These are phyloP conservation scores for Amanita rimosa DNA, from an alignment of 768 basidiomycete genomes.

Conservation along the genomic window DNA sequence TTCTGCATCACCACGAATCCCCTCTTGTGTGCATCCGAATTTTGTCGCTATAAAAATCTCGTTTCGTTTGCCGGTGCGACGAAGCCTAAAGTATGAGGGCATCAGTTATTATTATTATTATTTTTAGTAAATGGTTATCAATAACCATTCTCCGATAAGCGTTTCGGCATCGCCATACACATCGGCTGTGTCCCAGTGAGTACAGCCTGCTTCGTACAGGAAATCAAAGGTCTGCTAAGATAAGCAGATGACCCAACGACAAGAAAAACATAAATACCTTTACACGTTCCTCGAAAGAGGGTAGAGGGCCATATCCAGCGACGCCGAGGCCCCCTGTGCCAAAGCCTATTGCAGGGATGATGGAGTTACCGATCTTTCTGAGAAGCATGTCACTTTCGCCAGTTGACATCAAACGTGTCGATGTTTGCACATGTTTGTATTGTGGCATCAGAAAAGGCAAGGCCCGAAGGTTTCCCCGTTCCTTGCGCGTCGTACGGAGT, in stretches of 20 bases:
- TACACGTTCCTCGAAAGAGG: slow-evolving; percentile 46
- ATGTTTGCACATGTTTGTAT: too few relatives aligned
- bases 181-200: slow-evolving; percentile 38
- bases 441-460: too few relatives aligned
- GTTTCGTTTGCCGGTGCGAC: slow-evolving; percentile 33
- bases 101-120: background rate
- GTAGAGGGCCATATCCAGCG: slow-evolving; percentile 28
- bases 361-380: slow-evolving; percentile 30
- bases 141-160: slow-evolving; percentile 31
- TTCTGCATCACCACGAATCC: slow-evolving; percentile 22
- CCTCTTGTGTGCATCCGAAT: slow-evolving; percentile 13
- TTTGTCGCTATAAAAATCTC: slow-evolving; percentile 58
- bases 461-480: too few relatives aligned
- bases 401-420: too few relatives aligned
- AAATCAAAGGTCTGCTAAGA: slow-evolving; percentile 26
- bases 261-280: slow-evolving; percentile 23
- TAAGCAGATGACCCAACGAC: background rate
- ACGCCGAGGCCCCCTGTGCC: slow-evolving; percentile 49
- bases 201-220: slow-evolving; percentile 28
- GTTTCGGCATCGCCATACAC: slow-evolving; percentile 34
- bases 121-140: background rate
- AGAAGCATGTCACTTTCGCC: background rate
- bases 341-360: slow-evolving; percentile 43
- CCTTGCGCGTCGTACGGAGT: too few relatives aligned
- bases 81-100: slow-evolving; percentile 28